These are phyloP conservation scores for Amaranthus tricolor DNA, from an alignment of 179 eudicot genomes.

Conservation along the genomic window DNA sequence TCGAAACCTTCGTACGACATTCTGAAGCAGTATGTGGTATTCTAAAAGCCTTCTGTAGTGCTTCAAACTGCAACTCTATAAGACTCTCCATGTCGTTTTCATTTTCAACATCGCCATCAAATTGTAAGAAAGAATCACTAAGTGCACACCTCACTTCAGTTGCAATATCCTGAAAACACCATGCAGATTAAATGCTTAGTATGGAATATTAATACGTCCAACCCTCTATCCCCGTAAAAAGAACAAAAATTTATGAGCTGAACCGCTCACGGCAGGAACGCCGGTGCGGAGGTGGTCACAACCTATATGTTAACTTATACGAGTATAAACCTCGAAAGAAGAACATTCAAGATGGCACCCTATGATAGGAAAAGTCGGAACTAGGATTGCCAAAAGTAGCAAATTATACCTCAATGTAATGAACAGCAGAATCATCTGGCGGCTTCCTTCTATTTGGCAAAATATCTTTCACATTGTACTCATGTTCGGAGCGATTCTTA, in stretches of 20 bases:
- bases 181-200: neutral
- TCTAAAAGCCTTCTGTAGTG: slow-evolving; percentile 74
- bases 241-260: neutral
- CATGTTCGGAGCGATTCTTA: slow-evolving; percentile 29
- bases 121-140: slow-evolving; percentile 45
- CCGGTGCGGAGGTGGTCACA: neutral
- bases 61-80: slow-evolving; percentile 78
- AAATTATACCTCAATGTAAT: slow-evolving; percentile 67
- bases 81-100: slow-evolving; percentile 72
- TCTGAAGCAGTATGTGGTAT: slow-evolving; percentile 75
- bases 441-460: slow-evolving; percentile 62
- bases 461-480: slow-evolving; percentile 61
- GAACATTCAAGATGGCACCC: too few species aligned
- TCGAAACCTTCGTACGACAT: slow-evolving; percentile 69
- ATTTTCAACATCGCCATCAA: slow-evolving; percentile 65
- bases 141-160: slow-evolving; percentile 64
- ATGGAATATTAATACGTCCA: neutral
- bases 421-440: slow-evolving; percentile 50
- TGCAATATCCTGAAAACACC: slow-evolving; percentile 55
- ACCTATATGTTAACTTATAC: too few species aligned
- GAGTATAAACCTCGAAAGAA: too few species aligned
- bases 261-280: neutral
- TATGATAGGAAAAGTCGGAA: neutral
- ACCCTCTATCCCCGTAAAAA: neutral
- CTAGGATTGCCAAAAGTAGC: neutral